Base-by-base conservation (phyloP, 169 alveolate genomes). In the Cryptosporidium xiaoi region DNA sequence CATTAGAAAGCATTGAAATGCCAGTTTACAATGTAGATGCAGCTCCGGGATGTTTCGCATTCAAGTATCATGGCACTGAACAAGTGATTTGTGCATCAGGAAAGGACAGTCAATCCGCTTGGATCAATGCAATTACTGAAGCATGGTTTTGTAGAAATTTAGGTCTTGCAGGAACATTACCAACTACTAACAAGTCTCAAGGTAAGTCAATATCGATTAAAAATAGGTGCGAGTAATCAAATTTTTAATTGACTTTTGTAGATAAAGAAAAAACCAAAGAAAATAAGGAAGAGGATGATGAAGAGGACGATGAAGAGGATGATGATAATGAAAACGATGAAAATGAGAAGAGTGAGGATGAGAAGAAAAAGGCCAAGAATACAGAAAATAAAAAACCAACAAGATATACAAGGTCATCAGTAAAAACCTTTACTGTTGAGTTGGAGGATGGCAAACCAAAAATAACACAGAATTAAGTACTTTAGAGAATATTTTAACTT, bases 81-180 rank as follows among this genome's bases (percentile, higher is more conserved):
- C 94, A 91, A 55, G 90, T 90, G 20, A 31, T 91, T 20, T 91
- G 94, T 84, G 91, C 92, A 24, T 55, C 92, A 10, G 90, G 93
- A 15, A 71, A 66, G 33, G 58, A 65, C 53, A 84, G 92, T 27
- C 93, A 92, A 24, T 84, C 90, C 48, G 91, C 93, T 40, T 91
- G 94, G 94, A 91, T 91, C 34, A 91, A 91, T 58, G 93, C 92
- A 33, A 68, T 90, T 44, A 90, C 93, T 3, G 94, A 91, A 67
- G 93, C 94, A 31, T 91, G 94, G 94, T 91, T 91, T 64, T 92
- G 95, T 82, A 66, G 91, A 82, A 90, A 90, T 44, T 48, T 84
- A 51, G 93, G 95, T 27, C 65, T 93, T 82, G 91, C 90, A 82
- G 91, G 94, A 91, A 68, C 87, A n/a, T 77, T 77, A 33, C 77